Percentiles rank a stretch among this genome's conserved stretches.
phyloP scores from a whole-genome alignment of 1,139 yeast genomes.

The Yamadazyma diddensiae region DNA sequence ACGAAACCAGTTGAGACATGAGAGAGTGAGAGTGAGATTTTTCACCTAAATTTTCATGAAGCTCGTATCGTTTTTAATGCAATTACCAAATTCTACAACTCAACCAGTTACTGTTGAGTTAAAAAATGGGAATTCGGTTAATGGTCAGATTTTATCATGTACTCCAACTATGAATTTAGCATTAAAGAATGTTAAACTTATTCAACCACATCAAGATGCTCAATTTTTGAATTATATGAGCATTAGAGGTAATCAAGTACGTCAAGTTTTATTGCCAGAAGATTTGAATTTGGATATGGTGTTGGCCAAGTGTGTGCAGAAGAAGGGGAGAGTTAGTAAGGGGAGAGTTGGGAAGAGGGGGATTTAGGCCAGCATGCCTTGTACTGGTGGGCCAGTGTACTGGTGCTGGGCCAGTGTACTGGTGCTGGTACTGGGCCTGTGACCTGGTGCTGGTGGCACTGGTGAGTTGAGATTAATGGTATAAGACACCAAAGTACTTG shows the following conservation, averaged over 20 bases:
- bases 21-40: slow-evolving; percentile 1
- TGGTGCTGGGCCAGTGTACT: too few species aligned
- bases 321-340: too few species aligned
- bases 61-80: slow-evolving; percentile 73
- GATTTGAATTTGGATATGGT: slow-evolving; percentile 78
- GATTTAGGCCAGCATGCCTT: too few species aligned
- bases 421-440: too few species aligned
- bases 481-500: too few species aligned
- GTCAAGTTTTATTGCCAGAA: slow-evolving; percentile 85
- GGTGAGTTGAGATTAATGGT: too few species aligned
- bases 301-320: slow-evolving; percentile 41
- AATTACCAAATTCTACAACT: slow-evolving; percentile 58
- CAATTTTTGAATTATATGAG: slow-evolving; percentile 74
- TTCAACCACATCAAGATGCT: slow-evolving; percentile 70
- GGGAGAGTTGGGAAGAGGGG: too few species aligned
- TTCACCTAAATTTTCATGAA: slow-evolving; percentile 23
- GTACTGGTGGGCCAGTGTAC: too few species aligned
- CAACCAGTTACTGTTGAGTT: slow-evolving; percentile 91
- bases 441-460: too few species aligned
- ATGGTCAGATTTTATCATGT: slow-evolving; percentile 64
- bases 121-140: slow-evolving; percentile 68
- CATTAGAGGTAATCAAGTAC: slow-evolving; percentile 85
- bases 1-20: slow-evolving; percentile 11
- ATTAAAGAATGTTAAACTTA: slow-evolving; percentile 76
- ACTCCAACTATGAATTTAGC: slow-evolving; percentile 93